Percentiles rank a stretch among this genome's conserved stretches.
Conservation (phyloP, 1,284 basidiomycete species). For the Rhodotorula sp. region DNA sequence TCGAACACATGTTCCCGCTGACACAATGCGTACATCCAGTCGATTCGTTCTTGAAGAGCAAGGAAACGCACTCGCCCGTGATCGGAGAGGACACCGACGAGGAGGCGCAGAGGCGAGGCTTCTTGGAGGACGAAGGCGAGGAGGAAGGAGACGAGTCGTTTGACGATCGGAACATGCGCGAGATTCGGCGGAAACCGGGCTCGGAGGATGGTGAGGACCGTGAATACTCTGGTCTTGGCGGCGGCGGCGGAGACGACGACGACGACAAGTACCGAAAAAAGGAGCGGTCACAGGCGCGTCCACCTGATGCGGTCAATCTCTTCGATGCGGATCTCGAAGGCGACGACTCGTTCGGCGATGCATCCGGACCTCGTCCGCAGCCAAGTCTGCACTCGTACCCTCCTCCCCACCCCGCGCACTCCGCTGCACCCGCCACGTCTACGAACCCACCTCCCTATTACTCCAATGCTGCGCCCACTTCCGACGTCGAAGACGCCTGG, state of each 20-base stretch:
- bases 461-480: background rate
- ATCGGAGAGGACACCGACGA: slow-evolving; percentile 35
- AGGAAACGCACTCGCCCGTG: slow-evolving; percentile 9
- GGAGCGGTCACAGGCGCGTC: background rate
- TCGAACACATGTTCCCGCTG: background rate
- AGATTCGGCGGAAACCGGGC: background rate
- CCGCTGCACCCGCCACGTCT: background rate
- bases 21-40: slow-evolving; percentile 8
- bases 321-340: background rate
- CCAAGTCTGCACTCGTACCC: background rate
- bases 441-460: background rate
- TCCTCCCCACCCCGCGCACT: background rate
- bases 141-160: background rate
- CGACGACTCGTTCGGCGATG: background rate
- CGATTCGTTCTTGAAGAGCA: slow-evolving; percentile 70
- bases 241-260: slow-evolving; percentile 3
- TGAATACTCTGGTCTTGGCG: background rate
- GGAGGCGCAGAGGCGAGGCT: slow-evolving; percentile 57
- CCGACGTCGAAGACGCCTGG: slow-evolving; percentile 8
- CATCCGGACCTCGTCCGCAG: background rate
- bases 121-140: slow-evolving; percentile 55
- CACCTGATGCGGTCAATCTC: background rate
- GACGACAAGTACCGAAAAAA: background rate
- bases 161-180: background rate
- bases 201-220: background rate